Conservation (phyloP, 2,329 filamentous ascomycete genomes). For the Ascosphaera acerosa region DNA sequence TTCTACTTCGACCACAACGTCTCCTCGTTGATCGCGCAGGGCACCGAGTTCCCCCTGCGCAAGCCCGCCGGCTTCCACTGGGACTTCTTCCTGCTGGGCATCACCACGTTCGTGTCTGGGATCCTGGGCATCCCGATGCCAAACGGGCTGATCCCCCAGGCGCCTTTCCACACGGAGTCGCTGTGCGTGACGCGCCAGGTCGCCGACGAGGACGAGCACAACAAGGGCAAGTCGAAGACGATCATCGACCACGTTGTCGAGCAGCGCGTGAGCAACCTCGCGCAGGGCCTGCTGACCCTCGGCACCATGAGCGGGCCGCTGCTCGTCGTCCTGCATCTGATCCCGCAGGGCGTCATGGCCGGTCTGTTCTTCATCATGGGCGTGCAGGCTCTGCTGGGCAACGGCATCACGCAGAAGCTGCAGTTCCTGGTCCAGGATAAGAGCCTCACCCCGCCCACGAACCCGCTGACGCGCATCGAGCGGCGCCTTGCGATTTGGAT, state of each 20-base stretch:
- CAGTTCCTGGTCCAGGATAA: slow-evolving; percentile 42
- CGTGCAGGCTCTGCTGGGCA: slow-evolving; percentile 47
- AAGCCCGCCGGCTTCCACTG: slow-evolving; percentile 71
- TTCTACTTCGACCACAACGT: slow-evolving; percentile 87
- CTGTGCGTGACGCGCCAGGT: slow-evolving; percentile 42
- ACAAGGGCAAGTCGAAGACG: slow-evolving; percentile 32
- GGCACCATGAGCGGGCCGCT: slow-evolving; percentile 56
- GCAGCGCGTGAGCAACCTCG: slow-evolving; percentile 54
- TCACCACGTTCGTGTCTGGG: slow-evolving; percentile 51
- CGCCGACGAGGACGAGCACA: slow-evolving; percentile 29
- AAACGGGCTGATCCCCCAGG: slow-evolving; percentile 63
- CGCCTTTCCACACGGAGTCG: slow-evolving; percentile 56
- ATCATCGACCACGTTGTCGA: slow-evolving; percentile 39
- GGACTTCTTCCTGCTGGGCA: slow-evolving; percentile 57
- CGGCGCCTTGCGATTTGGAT: slow-evolving; percentile 41
- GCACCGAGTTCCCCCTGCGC: slow-evolving; percentile 53
- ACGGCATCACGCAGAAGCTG: slow-evolving; percentile 53
- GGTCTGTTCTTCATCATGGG: slow-evolving; percentile 74
- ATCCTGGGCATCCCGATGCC: slow-evolving; percentile 56
- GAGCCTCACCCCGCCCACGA: slow-evolving; percentile 28
- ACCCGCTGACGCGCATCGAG: slow-evolving; percentile 35
- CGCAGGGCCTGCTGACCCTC: slow-evolving; percentile 51
- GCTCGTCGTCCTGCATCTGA: slow-evolving; percentile 46
- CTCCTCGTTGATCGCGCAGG: slow-evolving; percentile 59
- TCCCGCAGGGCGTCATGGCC: slow-evolving; percentile 55